A percentile compares a stretch with the other conserved stretches of the same genome.
These are phyloP conservation scores for Bullera alba DNA, from an alignment of 768 basidiomycete genomes.

Conservation along the genomic window DNA sequence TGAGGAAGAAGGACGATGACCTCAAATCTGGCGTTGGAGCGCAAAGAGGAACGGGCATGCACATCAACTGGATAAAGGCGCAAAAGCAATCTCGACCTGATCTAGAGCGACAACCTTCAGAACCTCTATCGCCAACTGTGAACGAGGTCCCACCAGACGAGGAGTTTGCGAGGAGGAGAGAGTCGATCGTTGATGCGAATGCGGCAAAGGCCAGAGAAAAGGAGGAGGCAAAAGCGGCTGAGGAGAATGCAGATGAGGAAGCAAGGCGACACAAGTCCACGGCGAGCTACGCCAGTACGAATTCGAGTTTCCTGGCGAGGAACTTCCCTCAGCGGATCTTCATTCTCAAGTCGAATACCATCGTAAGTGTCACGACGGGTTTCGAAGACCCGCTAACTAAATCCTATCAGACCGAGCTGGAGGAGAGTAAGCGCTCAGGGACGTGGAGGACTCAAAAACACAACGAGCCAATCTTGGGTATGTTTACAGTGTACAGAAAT, in stretches of 20 bases:
- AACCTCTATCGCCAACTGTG: slow-evolving; percentile 9
- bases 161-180: slow-evolving; percentile 29
- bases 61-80: slow-evolving; percentile 71
- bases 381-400: neutral
- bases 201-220: no score
- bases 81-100: slow-evolving; percentile 33
- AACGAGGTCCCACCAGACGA: slow-evolving; percentile 38
- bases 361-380: slow-evolving; percentile 51
- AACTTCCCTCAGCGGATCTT: slow-evolving; percentile 87
- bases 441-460: slow-evolving; percentile 90
- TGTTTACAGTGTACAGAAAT: no score
- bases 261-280: slow-evolving; percentile 63
- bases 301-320: slow-evolving; percentile 65
- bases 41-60: slow-evolving; percentile 79
- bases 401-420: slow-evolving; percentile 60
- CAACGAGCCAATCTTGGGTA: slow-evolving; percentile 70
- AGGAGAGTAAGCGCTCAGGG: slow-evolving; percentile 68
- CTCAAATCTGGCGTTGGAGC: slow-evolving; percentile 81
- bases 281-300: slow-evolving; percentile 70
- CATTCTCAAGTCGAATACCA: slow-evolving; percentile 79
- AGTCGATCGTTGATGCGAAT: no score
- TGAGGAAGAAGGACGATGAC: slow-evolving; percentile 74
- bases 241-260: no score
- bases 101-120: slow-evolving; percentile 6
- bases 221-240: no score